These are phyloP conservation scores for Teratosphaeria viscida DNA, from an alignment of 2,329 filamentous ascomycete genomes.

Conservation along the genomic window DNA sequence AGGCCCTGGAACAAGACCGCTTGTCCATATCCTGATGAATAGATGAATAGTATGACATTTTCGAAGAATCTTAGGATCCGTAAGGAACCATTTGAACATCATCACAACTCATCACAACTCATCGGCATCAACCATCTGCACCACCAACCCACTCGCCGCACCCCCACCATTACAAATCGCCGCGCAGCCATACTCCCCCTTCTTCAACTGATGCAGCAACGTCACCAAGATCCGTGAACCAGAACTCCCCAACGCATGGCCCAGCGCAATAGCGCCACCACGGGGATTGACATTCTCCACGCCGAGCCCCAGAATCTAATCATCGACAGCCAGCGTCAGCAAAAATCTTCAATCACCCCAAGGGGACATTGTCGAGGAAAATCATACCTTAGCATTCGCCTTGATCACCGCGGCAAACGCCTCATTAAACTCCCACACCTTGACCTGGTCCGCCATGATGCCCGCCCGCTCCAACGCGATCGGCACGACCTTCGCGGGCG, in stretches of 20 bases:
- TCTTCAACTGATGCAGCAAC: constrained; percentile 79
- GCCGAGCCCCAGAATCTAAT: constrained; percentile 67
- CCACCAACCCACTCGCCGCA: constrained; percentile 80
- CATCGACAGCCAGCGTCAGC: background rate
- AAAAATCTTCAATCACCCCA: background rate
- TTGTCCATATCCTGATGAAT: background rate
- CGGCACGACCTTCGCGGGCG: constrained; percentile 83
- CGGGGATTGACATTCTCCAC: constrained; percentile 74
- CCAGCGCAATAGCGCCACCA: constrained; percentile 83
- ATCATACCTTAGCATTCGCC: constrained; percentile 70
- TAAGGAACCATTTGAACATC: background rate
- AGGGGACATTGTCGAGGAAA: background rate
- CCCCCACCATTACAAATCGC: constrained; percentile 97
- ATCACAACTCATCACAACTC: constrained; percentile 21
- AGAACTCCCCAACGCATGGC: constrained; percentile 87
- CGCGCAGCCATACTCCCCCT: constrained; percentile 86
- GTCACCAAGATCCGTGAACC: constrained; percentile 86
- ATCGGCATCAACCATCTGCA: constrained; percentile 58
- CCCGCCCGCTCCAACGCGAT: constrained; percentile 81
- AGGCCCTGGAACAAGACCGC: background rate
- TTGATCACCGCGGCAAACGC: constrained; percentile 94
- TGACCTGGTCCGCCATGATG: constrained; percentile 82
- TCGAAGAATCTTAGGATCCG: constrained; percentile 27
- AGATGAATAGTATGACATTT: background rate
- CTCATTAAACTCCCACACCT: constrained; percentile 97